Conservation (phyloP, 352 stramenopile species). For the Globisporangium heterothallicum region DNA sequence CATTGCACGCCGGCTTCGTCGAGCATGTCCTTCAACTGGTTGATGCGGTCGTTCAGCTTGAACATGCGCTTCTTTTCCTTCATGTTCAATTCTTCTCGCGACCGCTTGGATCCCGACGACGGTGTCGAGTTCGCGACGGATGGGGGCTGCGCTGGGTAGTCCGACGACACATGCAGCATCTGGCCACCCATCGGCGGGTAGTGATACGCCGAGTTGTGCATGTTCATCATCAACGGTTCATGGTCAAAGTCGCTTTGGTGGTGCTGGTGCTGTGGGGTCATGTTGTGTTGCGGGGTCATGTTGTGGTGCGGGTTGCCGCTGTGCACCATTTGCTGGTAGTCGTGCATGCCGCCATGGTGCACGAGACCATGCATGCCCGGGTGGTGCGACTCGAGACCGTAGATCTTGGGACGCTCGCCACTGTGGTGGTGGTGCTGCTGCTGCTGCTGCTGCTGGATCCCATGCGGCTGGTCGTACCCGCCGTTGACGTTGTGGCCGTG, state of each 20-base stretch:
- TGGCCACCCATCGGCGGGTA: slow-evolving; percentile 40
- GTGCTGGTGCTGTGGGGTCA: slow-evolving; percentile 34
- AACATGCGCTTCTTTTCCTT: slow-evolving; percentile 90
- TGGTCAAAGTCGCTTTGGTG: slow-evolving; percentile 42
- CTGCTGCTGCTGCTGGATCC: slow-evolving; percentile 14
- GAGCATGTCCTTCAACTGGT: slow-evolving; percentile 58
- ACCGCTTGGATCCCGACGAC: slow-evolving; percentile 46
- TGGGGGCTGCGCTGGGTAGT: slow-evolving; percentile 6
- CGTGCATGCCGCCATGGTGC: slow-evolving; percentile 28
- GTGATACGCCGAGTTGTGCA: slow-evolving; percentile 30
- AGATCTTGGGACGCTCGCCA: slow-evolving; percentile 58
- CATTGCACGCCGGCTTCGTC: slow-evolving; percentile 59
- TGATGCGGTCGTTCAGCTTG: slow-evolving; percentile 86
- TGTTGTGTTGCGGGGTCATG: slow-evolving; percentile 34
- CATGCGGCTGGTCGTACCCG: slow-evolving; percentile 19
- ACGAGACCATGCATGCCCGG: slow-evolving; percentile 31
- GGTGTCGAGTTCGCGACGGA: slow-evolving; percentile 13
- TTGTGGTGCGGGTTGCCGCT: too few species aligned
- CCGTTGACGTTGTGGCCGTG: slow-evolving; percentile 18
- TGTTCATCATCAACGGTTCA: slow-evolving; percentile 59
- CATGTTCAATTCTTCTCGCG: slow-evolving; percentile 72
- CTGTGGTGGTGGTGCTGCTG: slow-evolving; percentile 28
- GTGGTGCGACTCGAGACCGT: slow-evolving; percentile 25
- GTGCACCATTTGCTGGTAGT: slow-evolving; percentile 39
- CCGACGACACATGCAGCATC: slow-evolving; percentile 48